Percentiles rank a stretch among this genome's conserved stretches.
Evolutionary conservation across 225 moss, liverwort and hornwort genomes (phyloP).

Genomic region (Takakia lepidozioides): DNA sequence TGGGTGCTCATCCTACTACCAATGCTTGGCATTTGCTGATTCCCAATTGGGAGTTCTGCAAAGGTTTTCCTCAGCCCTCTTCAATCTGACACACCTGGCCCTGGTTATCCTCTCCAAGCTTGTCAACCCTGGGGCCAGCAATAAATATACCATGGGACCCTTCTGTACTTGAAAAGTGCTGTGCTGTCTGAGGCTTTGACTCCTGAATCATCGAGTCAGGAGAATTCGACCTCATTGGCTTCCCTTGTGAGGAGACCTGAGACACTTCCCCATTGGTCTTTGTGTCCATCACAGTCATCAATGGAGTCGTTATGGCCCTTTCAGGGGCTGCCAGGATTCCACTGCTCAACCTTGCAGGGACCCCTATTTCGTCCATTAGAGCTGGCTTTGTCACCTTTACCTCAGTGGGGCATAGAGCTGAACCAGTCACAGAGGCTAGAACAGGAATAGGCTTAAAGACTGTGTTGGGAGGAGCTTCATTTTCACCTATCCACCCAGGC

Average conservation of each 20-base stretch:
- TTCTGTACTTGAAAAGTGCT: no score
- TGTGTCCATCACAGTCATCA: slow-evolving; percentile 33
- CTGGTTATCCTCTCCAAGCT: no score
- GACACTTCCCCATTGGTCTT: slow-evolving; percentile 37
- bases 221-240: slow-evolving; percentile 30
- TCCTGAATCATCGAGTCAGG: no score
- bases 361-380: slow-evolving; percentile 17
- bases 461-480: slow-evolving; percentile 50
- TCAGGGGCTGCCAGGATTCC: slow-evolving; percentile 21
- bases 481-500: slow-evolving; percentile 54
- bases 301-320: slow-evolving; percentile 15
- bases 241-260: slow-evolving; percentile 32
- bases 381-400: slow-evolving; percentile 17
- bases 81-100: no score
- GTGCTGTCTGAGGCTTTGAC: no score
- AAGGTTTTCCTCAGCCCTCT: no score
- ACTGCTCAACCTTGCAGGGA: slow-evolving; percentile 7
- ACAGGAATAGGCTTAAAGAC: slow-evolving; percentile 47
- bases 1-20: no score
- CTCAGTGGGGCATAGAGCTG: slow-evolving; percentile 6
- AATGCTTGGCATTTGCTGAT: no score
- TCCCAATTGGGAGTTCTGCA: no score
- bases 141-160: no score
- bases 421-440: slow-evolving; percentile 3
- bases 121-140: no score